Conservation (phyloP, 1,284 basidiomycete genomes). For the Ustilago nuda region DNA sequence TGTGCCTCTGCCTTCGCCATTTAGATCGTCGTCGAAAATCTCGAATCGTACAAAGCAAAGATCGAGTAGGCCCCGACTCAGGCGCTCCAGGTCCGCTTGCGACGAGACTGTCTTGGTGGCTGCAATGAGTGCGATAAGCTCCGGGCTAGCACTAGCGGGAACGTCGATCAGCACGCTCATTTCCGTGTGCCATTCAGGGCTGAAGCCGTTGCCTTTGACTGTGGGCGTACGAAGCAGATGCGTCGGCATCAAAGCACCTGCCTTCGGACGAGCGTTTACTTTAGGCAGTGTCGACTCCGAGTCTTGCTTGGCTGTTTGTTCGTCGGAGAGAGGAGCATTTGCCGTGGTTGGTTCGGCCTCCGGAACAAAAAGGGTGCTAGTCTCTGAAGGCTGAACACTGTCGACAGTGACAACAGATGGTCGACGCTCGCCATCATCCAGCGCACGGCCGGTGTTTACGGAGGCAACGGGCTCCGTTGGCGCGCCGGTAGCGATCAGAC, state of each 20-base stretch:
- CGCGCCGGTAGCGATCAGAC: neutral
- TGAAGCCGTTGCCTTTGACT: conserved; percentile 62
- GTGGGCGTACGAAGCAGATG: conserved; percentile 44
- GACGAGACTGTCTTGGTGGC: conserved; percentile 13
- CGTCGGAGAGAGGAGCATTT: neutral
- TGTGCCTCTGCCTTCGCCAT: neutral
- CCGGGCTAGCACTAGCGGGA: conserved; percentile 46
- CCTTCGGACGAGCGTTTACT: neutral
- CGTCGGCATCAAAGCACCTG: conserved; percentile 9
- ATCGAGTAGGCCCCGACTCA: conserved; percentile 63
- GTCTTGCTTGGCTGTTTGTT: neutral
- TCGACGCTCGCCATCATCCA: neutral
- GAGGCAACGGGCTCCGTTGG: neutral
- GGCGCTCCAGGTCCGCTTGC: conserved; percentile 18
- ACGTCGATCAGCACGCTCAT: conserved; percentile 59
- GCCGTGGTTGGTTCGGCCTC: neutral
- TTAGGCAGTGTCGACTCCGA: neutral
- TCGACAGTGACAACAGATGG: neutral
- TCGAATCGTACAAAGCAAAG: conserved; percentile 66
- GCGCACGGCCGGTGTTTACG: neutral
- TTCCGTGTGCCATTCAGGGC: conserved; percentile 60
- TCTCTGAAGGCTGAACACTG: neutral
- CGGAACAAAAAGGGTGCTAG: neutral
- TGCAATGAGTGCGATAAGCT: conserved; percentile 26
- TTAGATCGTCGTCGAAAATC: conserved; percentile 57